Base-by-base conservation (phyloP, 345 rosid genomes). In the Brassica nigra region DNA sequence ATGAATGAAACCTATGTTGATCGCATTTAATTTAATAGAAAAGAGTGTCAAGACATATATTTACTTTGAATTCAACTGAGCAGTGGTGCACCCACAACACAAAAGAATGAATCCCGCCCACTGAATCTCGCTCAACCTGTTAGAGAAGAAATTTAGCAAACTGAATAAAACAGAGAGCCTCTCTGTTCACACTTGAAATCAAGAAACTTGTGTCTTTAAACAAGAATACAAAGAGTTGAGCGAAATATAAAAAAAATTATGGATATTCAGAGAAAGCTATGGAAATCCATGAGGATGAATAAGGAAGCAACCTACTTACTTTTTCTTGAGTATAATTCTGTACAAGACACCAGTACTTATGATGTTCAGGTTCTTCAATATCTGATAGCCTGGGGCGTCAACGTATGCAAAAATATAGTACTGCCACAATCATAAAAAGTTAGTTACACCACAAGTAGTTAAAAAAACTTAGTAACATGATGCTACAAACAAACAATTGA, bases 321-420 rank as follows among this genome's bases (percentile, higher is more conserved):
- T 91, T 85, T 75, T 93, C 91, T 95, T 93, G 62, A 93, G 94
- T 81, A 93, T 93, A 70, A 93, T 88, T 80, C 91, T 88, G 85
- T 95, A 93, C 76, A 95, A 85, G 81, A 95, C 87, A 77, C 99
- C 97, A 42, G 99, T 93, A 78, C 97, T 95, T 76, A 95, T 93
- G 49, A 93, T 95, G 82, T 95, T 95, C 68, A 95, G 82, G 85
- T 95, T 95, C 95, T 95, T 95, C 87, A 90, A 84, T 85, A 95
- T 95, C 86, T 93, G 99, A 80, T 95, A 93, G 59, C 98, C 99
- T 4, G 98, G 98, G 14, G 99, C 99, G 70, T 91, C 96, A 66
- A 91, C 97, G 68, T 95, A 95, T 8, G 99, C 97, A 88, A 95
- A 91, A 82, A 95, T 95, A 84, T 95, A 95, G 84, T 95, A 95